Base-by-base conservation (phyloP, 495 filamentous ascomycete species). In the Hapsidospora chrysogenum region DNA sequence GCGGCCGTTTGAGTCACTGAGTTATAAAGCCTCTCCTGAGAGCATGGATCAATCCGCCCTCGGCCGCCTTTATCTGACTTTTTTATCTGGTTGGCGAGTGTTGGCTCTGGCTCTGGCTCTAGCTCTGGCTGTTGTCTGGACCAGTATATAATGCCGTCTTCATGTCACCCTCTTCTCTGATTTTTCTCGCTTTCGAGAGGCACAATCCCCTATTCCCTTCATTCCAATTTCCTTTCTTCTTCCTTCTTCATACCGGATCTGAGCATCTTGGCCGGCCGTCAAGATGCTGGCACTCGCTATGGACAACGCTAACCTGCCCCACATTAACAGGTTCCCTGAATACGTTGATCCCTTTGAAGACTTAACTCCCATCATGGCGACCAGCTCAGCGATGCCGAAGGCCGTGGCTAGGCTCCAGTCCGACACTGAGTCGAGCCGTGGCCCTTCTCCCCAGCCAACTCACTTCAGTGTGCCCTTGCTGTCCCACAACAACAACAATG, bases 371-470 rank as follows among this genome's bases (percentile, higher is more conserved):
- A 43, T 55, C 41, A 53, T 43, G 41, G 43, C 47, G 7, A 45
- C 49, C 4, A 41, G 22, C 4, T 23, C 35, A 9, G 42, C 40
- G 18, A 42, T 63, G 34, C 47, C 47, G 30, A 53, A 49, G 41
- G 17, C 52, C 27, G 40, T 41, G 15, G 53, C 38, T 28, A 50
- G 49, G 47, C 38, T 56, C 25, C 47, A 52, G 43, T 43, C 43
- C 9, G 45, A 52, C 17, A 29, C 38, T 13, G 39, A 60, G 8
- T 37, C 41, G 4, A 42, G 36, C 27, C 56, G 61, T 7, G 60
- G 77, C 38, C 85, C 89, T 4, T 95, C 89, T 11, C 89, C 89
- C 5, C 84, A 92, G 49, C 85, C 87, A 15, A 87, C 83, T 17
- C 86, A 94, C 49, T 58, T 95, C 52, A 78, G 73, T 44, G 70